phyloP scores from a whole-genome alignment of 1,284 basidiomycete genomes.

The Cystobasidium pallidum region DNA sequence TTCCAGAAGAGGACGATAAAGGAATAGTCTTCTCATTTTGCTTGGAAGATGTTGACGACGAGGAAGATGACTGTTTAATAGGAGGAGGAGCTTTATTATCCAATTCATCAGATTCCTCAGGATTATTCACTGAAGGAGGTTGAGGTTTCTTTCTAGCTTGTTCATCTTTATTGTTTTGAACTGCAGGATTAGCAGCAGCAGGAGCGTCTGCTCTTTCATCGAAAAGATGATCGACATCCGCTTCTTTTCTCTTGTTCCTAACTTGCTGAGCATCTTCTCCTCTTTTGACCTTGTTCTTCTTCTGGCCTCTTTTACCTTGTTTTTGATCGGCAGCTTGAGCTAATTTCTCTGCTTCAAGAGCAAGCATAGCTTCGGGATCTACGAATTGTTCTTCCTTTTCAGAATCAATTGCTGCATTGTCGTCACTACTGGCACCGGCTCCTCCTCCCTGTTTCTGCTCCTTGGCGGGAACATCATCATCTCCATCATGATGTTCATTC shows the following conservation, averaged over 20 bases:
- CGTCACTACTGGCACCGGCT: slow-evolving; percentile 2
- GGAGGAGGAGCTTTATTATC: slow-evolving; percentile 36
- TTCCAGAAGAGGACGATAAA: not conserved
- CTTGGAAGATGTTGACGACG: not conserved
- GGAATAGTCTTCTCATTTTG: not conserved
- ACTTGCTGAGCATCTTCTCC: not conserved
- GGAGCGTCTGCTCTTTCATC: slow-evolving; percentile 26
- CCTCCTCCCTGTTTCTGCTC: no score
- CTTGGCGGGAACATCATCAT: no score
- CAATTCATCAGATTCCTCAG: slow-evolving; percentile 40
- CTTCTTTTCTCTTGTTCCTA: slow-evolving; percentile 1
- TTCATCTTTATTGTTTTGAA: slow-evolving; percentile 22
- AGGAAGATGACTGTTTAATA: not conserved
- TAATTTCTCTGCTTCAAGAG: slow-evolving; percentile 37
- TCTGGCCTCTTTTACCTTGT: slow-evolving; percentile 6
- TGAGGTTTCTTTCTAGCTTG: slow-evolving; percentile 26
- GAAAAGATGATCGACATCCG: not conserved
- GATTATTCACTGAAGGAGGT: slow-evolving; percentile 39
- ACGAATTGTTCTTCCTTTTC: slow-evolving; percentile 42
- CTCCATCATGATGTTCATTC: not conserved
- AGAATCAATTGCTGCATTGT: slow-evolving; percentile 13
- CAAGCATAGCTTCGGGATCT: slow-evolving; percentile 38
- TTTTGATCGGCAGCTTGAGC: slow-evolving; percentile 12
- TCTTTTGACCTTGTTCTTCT: slow-evolving; percentile 1
- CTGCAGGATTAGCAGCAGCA: slow-evolving; percentile 39